Evolutionary conservation across 306 rosid species (phyloP), one percentile per base, ranked within the genome.

Genomic region (Cucumis cinereus): DNA sequence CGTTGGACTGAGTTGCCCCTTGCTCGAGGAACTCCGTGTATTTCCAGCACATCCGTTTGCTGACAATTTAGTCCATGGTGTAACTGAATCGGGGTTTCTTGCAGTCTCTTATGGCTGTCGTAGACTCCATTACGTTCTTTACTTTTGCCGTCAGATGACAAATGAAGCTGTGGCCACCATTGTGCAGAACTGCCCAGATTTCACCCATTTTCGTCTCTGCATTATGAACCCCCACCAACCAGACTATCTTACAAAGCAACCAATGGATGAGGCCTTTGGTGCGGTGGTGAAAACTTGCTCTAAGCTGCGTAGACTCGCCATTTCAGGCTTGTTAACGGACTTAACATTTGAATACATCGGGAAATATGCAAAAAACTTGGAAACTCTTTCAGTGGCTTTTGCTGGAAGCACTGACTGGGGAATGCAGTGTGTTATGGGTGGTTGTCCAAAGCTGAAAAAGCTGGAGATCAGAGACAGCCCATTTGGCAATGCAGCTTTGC

Each of bases 201-300:
- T 92, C 28, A 92, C 98, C 64, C 93, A 90, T 85, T 92, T 92
- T 79, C 86, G 96, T 2, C 93, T 92, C 80, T 90, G 98, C 85
- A 90, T 87, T 71, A 90, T 92, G 96, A 78, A 78, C 81, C 96
- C 93, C 0, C 43, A 81, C 45, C 83, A 87, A 81, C 88, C 83
- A 38, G 98, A 92, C 84, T 87, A 90, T 85, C 74, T 66, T 26
- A 86, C 96, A 4, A 23, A 77, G 0, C 90, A 90, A 28, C 74
- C 98, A 3, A 90, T 92, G 96, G 98, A 92, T 47, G 91, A 87
- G 81, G 98, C 90, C 66, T 92, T 92, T 68, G 96, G 93, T 74
- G 89, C 90, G 26, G 96, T 92, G 78, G 96, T 88, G 52, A 87
- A 83, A 89, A 88, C 82, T 69, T 92, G 98, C 88, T 79, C 86